phyloP scores from a whole-genome alignment of 2,329 filamentous ascomycete genomes.

The Chrysoporthe cubensis region DNA sequence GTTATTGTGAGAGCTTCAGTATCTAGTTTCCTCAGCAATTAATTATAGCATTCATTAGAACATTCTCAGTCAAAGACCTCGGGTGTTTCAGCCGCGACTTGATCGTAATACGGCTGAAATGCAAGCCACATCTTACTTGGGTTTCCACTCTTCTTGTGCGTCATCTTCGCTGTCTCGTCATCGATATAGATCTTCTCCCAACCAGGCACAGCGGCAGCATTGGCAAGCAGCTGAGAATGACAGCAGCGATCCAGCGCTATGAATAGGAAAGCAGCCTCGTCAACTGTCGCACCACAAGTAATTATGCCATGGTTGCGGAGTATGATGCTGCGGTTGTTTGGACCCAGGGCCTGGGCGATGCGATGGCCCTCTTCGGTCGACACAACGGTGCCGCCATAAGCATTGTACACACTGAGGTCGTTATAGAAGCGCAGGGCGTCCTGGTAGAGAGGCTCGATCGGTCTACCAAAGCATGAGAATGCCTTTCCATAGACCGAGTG shows the following conservation, averaged over 20 bases:
- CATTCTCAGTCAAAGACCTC: background rate
- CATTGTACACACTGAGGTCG: slow-evolving; percentile 10
- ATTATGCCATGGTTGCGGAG: slow-evolving; percentile 15
- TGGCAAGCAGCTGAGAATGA: slow-evolving; percentile 15
- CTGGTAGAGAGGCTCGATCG: slow-evolving; percentile 2
- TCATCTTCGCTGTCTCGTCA: slow-evolving; percentile 39
- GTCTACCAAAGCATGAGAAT: slow-evolving; percentile 43
- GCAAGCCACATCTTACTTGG: slow-evolving; percentile 13
- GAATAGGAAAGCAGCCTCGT: slow-evolving; percentile 6
- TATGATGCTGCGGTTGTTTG: slow-evolving; percentile 11
- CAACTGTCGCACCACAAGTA: background rate
- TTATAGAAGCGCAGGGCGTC: slow-evolving; percentile 11
- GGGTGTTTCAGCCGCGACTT: background rate
- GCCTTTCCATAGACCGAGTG: slow-evolving; percentile 63
- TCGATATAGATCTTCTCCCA: slow-evolving; percentile 38
- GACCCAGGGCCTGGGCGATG: slow-evolving; percentile 8
- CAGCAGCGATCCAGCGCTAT: slow-evolving; percentile 12
- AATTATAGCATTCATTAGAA: too few relatives aligned
- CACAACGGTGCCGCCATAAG: slow-evolving; percentile 7
- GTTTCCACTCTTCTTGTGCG: slow-evolving; percentile 8
- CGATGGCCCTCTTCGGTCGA: slow-evolving; percentile 2
- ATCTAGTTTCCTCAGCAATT: too few relatives aligned
- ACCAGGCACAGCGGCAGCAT: slow-evolving; percentile 29
- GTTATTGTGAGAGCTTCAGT: too few relatives aligned
- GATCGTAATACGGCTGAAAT: slow-evolving; percentile 15